Percentiles rank a stretch among this genome's conserved stretches.
These are phyloP conservation scores for Rhodotorula sp. DNA, from an alignment of 1,284 basidiomycete genomes.

Conservation along the genomic window DNA sequence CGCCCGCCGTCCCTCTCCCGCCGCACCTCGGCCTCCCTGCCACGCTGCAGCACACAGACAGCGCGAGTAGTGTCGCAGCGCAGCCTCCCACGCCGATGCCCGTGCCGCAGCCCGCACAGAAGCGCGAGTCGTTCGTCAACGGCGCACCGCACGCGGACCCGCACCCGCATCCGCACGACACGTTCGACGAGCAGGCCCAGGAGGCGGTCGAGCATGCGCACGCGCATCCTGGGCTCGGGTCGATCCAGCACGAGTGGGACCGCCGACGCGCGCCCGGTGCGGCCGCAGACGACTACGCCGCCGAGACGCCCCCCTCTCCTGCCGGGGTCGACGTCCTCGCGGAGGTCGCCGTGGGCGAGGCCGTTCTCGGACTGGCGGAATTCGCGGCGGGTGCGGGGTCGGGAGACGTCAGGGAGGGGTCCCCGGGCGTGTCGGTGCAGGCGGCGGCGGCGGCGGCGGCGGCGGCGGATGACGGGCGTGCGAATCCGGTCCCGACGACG, in stretches of 20 bases:
- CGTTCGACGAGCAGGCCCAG: not conserved
- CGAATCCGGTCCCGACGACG: too few relatives aligned
- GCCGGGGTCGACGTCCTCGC: constrained; percentile 28
- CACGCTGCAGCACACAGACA: constrained; percentile 18
- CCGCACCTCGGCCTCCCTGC: constrained; percentile 4
- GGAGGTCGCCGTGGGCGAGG: constrained; percentile 33
- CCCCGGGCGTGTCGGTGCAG: not conserved
- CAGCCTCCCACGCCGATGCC: constrained; percentile 30
- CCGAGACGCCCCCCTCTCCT: constrained; percentile 7
- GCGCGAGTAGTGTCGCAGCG: constrained; percentile 16
- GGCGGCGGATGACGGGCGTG: not conserved
- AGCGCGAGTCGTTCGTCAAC: not conserved
- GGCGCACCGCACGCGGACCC: not conserved
- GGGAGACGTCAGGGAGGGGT: constrained; percentile 21
- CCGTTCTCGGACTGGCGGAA: constrained; percentile 23
- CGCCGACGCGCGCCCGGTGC: not conserved
- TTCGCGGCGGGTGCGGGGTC: constrained; percentile 28
- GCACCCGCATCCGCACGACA: not conserved
- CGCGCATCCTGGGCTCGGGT: constrained; percentile 21
- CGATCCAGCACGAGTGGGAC: constrained; percentile 2
- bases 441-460: too few relatives aligned
- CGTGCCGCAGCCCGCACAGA: not conserved
- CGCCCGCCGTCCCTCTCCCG: constrained; percentile 13
- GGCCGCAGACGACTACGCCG: not conserved
- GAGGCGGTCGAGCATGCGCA: constrained; percentile 3